A percentile compares a stretch with the other conserved stretches of the same genome.
These are phyloP conservation scores for Citrus glauca DNA, from an alignment of 345 rosid species.

Conservation along the genomic window DNA sequence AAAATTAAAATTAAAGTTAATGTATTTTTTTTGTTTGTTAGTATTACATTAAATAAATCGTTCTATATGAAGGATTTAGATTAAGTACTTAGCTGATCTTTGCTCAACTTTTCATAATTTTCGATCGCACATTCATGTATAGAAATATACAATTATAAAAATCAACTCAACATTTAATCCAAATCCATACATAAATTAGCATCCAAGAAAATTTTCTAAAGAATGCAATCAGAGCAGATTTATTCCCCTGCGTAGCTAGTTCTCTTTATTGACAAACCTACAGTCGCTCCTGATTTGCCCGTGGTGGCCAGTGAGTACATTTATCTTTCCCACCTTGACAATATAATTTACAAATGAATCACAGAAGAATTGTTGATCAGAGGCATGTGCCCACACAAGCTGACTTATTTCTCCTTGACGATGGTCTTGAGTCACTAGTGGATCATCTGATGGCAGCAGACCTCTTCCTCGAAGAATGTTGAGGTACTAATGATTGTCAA, in stretches of 20 bases:
- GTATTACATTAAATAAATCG: too few species aligned
- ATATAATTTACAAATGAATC: slow-evolving; percentile 47
- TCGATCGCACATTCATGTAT: too few species aligned
- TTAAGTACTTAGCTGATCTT: too few species aligned
- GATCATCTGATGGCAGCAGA: slow-evolving; percentile 58
- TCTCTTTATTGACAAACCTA: slow-evolving; percentile 43
- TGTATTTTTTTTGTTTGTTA: too few species aligned
- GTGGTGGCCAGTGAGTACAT: slow-evolving; percentile 43
- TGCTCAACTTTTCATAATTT: too few species aligned
- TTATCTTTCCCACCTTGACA: slow-evolving; percentile 66
- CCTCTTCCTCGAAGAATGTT: slow-evolving; percentile 66
- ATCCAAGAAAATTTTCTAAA: background rate
- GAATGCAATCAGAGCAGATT: background rate
- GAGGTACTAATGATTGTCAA: slow-evolving; percentile 68
- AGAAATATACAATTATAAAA: too few species aligned
- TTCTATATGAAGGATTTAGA: too few species aligned
- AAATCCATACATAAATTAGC: too few species aligned
- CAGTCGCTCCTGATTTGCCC: slow-evolving; percentile 62
- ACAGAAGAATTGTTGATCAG: slow-evolving; percentile 47
- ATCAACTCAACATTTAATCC: too few species aligned
- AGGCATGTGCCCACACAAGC: slow-evolving; percentile 54
- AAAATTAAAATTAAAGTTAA: too few species aligned
- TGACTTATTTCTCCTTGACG: slow-evolving; percentile 34
- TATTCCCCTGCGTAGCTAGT: background rate
- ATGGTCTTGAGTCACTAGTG: slow-evolving; percentile 40